Conservation (phyloP, 2,329 filamentous ascomycete genomes). For the Fusarium xyrophilum region DNA sequence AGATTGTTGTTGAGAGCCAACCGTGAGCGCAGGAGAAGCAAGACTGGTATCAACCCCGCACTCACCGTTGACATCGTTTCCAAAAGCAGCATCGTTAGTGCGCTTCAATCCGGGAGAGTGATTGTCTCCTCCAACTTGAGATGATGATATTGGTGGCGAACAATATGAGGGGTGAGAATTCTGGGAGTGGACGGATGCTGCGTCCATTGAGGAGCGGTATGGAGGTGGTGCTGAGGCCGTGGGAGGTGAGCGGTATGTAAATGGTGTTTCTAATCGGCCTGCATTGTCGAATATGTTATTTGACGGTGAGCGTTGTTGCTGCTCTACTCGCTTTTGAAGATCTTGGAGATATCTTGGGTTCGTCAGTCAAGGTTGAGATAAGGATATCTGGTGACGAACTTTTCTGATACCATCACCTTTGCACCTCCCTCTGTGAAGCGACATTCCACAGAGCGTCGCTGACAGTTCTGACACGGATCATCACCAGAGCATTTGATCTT, state of each 20-base stretch:
- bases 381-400: slow-evolving; percentile 25
- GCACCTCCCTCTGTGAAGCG: slow-evolving; percentile 42
- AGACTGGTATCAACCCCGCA: slow-evolving; percentile 14
- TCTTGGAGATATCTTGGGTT: slow-evolving; percentile 37
- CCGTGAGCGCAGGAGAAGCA: slow-evolving; percentile 31
- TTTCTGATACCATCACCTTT: slow-evolving; percentile 46
- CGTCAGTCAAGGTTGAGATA: slow-evolving; percentile 1
- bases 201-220: slow-evolving; percentile 24
- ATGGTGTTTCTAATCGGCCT: not conserved
- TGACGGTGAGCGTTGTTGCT: slow-evolving; percentile 21
- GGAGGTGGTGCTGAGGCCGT: slow-evolving; percentile 19
- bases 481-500: slow-evolving; percentile 48
- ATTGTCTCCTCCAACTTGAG: not conserved
- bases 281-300: not conserved
- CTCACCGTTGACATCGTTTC: slow-evolving; percentile 17
- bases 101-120: slow-evolving; percentile 18
- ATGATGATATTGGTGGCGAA: slow-evolving; percentile 14
- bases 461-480: slow-evolving; percentile 45
- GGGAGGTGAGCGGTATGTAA: slow-evolving; percentile 22
- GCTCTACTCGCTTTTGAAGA: slow-evolving; percentile 33
- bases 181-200: slow-evolving; percentile 2
- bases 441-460: slow-evolving; percentile 43
- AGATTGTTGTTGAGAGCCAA: slow-evolving; percentile 16
- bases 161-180: slow-evolving; percentile 15
- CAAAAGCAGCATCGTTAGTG: slow-evolving; percentile 25